A percentile compares a stretch with the other conserved stretches of the same genome.
These are phyloP conservation scores for Theobroma cacao DNA, from an alignment of 345 rosid genomes.

Conservation along the genomic window DNA sequence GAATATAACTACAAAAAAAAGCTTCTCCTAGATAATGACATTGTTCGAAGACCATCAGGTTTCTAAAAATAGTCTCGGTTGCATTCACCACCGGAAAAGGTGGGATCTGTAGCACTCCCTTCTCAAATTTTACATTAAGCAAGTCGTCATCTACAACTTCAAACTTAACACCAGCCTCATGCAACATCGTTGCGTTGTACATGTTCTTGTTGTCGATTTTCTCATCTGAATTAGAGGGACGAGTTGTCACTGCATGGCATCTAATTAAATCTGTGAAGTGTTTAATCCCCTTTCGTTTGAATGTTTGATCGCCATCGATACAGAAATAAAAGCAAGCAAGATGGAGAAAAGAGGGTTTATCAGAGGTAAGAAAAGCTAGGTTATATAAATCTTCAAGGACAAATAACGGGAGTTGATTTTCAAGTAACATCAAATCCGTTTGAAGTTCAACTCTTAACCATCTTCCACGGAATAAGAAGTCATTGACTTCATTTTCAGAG, in stretches of 20 bases:
- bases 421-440: neutral
- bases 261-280: too few species aligned
- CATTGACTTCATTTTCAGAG: neutral
- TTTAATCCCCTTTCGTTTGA: too few species aligned
- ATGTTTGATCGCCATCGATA: neutral
- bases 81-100: neutral
- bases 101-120: neutral
- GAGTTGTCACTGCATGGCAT: neutral
- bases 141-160: neutral
- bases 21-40: neutral
- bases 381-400: neutral
- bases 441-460: neutral
- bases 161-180: constrained; percentile 6
- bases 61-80: neutral
- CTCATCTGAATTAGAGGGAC: too few species aligned
- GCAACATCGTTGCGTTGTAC: neutral
- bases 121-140: neutral
- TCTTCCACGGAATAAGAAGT: neutral
- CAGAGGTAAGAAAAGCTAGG: neutral
- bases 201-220: too few species aligned
- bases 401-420: constrained; percentile 7
- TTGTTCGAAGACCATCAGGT: constrained; percentile 7
- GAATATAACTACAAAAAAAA: neutral
- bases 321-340: neutral
- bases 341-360: neutral